Base-by-base conservation (phyloP, 306 rosid genomes). In the Lathyrus oleraceus region DNA sequence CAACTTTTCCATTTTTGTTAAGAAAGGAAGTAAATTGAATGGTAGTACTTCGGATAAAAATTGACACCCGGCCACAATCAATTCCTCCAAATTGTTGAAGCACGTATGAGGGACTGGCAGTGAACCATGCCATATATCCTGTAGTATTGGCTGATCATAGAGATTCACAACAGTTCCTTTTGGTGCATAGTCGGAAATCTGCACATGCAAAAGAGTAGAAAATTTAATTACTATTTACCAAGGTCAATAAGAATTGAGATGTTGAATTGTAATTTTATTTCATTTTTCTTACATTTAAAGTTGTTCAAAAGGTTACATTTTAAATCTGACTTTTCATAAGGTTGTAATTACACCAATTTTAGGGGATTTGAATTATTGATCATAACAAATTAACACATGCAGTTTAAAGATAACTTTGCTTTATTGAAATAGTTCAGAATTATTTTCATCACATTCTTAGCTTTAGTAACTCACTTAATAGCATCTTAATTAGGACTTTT, bases 31-130 rank as follows among this genome's bases (percentile, higher is more conserved):
- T 38, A 73, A 49, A 63, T 63, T 1, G 10, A 60, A 63, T 0
- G 77, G 71, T n/a, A 71, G 35, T 16, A 36, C 70, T 8, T 61
- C 23, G 3, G 70, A 23, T 15, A 38, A 15, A 73, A 49, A 36
- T 3, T 62, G 1, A 1, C 63, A 63, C 2, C 15, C 16, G 0
- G 53, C 6, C 53, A 69, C 17, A 9, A 0, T 10, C 15, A 69
- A 20, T 4, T 1, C 15, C 0, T 1, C 7, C 23, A 69, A 54
- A 43, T 53, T 21, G 16, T 5, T 4, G 39, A 69, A 69, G 86
- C 23, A 39, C 38, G 8, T 21, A 15, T 69, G 38, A 12, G 42
- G 64, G 7, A 69, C 45, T 14, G 42, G 12, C 25, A 5, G 8
- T 32, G 38, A 53, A 7, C 64, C 64, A 38, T 5, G 40, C 52